Evolutionary conservation across 257 asterid genomes (phyloP).

Genomic region (Primulina eburnea): DNA sequence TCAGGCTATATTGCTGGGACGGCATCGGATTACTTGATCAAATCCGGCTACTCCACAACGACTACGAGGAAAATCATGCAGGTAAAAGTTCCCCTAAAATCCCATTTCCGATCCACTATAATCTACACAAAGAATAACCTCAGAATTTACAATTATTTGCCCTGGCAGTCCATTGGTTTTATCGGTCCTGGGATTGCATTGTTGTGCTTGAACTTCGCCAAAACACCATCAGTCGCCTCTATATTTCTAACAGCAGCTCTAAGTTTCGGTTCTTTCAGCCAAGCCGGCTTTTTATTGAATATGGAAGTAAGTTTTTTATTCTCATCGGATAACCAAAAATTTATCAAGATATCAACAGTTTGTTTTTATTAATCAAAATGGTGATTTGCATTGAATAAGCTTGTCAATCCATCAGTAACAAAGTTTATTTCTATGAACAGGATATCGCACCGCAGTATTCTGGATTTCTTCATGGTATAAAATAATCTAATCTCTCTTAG

Average conservation of each 20-base stretch:
- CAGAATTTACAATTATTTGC: not conserved
- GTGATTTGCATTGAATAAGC: not conserved
- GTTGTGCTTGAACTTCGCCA: not conserved
- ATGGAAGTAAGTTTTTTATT: not conserved
- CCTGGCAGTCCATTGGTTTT: not conserved
- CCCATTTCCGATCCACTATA: not conserved
- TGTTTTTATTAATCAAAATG: not conserved
- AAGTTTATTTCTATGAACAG: not conserved
- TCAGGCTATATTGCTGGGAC: conserved; percentile 93
- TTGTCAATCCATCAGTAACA: not conserved
- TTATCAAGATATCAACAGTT: too few relatives aligned
- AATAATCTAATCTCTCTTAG: not conserved
- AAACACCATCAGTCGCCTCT: not conserved
- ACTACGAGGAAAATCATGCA: conserved; percentile 85
- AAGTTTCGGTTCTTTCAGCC: not conserved
- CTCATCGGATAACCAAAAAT: not conserved
- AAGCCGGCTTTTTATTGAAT: not conserved
- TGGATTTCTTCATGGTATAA: not conserved
- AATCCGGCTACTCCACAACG: conserved; percentile 63
- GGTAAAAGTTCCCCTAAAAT: conserved; percentile 34
- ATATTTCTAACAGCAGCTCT: not conserved
- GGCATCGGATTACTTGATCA: conserved; percentile 67
- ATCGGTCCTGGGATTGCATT: not conserved
- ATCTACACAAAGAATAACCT: not conserved
- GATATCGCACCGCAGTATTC: not conserved